Base-by-base conservation (phyloP, 2,329 filamentous ascomycete species). In the Dryadomyces quercus-mongolicae region DNA sequence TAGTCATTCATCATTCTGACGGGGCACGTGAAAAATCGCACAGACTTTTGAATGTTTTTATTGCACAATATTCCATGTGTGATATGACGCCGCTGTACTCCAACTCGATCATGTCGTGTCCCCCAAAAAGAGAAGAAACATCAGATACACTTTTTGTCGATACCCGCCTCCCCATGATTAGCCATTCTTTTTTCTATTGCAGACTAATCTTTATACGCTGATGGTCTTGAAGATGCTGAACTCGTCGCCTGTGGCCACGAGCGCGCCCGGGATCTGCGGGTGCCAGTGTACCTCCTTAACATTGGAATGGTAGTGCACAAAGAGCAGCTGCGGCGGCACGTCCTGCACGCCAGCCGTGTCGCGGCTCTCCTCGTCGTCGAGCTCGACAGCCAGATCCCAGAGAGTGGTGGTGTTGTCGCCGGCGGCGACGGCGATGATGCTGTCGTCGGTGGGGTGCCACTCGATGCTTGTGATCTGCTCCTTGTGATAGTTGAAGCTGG, bases 201-300 rank as follows among this genome's bases (percentile, higher is more conserved):
- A 18, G 7, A 18, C 42, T 44, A 16, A 9, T 18, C 31, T 8
- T 36, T 52, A 91, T 54, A 91, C 86, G 67, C 85, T 89, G 65
- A 92, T 92, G 1, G 87, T 91, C 68, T 86, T 84, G 71, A 91
- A 88, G 50, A 90, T 82, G 65, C 85, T 88, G 70, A 98, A 96
- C 69, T 84, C 84, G 64, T 90, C 86, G 10, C 93, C 93, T 0
- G 93, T 98, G 2, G 89, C 90, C 71, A 97, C 84, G 57, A 97
- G 72, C 38, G 83, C 84, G 34, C 93, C 93, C 0, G 89, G 87
- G 66, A 97, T 95, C 73, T 98, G 93, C 38, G 86, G 87, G 72
- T 97, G 92, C 92, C 93, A 98, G 72, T 98, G 93, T 42, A 91
- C 73, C 71, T 98, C 93, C 79, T 96, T 97, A 55, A 90, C 90